phyloP scores from a whole-genome alignment of 1,139 yeast genomes.

The Blastobotrys petasosporus region DNA sequence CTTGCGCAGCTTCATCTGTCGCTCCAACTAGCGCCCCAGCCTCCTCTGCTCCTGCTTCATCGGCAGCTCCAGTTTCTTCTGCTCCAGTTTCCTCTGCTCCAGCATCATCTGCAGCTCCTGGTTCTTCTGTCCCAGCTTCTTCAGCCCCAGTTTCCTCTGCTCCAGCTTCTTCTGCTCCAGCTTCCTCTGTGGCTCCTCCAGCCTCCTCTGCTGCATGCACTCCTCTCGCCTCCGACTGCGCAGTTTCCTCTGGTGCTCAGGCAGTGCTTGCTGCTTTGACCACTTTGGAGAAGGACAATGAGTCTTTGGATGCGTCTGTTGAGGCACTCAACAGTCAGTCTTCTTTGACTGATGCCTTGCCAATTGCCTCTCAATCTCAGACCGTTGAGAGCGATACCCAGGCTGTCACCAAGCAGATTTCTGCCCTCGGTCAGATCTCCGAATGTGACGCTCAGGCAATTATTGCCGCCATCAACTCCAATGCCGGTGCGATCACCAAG shows the following conservation, averaged over 20 bases:
- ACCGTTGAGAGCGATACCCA: constrained; percentile 5
- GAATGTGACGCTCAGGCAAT: constrained; percentile 7
- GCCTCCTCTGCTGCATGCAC: constrained; percentile 3
- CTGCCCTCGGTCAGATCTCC: constrained; percentile 1
- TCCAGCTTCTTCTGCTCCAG: constrained; percentile 4
- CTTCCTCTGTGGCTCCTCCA: constrained; percentile 3
- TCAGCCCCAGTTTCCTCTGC: constrained; percentile 3
- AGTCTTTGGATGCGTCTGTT: constrained; percentile 3
- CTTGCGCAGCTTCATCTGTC: neutral
- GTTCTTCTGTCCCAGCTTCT: neutral
- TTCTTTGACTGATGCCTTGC: constrained; percentile 9
- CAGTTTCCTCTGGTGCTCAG: constrained; percentile 3
- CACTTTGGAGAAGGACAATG: neutral
- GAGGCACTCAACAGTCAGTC: neutral
- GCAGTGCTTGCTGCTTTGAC: neutral
- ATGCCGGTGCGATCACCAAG: constrained; percentile 1
- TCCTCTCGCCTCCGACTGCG: constrained; percentile 5
- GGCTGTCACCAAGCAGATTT: constrained; percentile 4
- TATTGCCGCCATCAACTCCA: neutral
- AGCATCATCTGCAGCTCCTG: neutral
- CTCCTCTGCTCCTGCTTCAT: constrained; percentile 5
- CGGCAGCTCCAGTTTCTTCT: constrained; percentile 3
- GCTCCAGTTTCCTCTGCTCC: neutral
- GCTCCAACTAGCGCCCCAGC: neutral
- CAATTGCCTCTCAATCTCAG: constrained; percentile 6